Evolutionary conservation across 1,284 basidiomycete genomes (phyloP).

Genomic region (Paramarasmius palmivorus): DNA sequence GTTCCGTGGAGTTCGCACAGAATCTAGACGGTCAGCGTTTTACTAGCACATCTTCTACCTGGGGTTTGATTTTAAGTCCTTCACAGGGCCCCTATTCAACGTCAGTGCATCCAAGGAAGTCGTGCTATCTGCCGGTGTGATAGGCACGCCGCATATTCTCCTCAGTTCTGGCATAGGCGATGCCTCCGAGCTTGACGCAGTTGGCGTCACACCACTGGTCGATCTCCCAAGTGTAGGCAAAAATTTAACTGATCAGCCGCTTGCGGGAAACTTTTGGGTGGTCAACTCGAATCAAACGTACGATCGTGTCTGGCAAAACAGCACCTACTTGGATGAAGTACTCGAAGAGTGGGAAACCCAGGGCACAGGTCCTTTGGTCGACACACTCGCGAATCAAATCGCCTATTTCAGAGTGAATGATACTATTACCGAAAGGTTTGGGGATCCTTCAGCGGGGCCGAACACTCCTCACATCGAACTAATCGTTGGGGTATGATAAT

Average conservation of each 20-base stretch:
- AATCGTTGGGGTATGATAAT: not conserved
- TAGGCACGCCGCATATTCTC: slow-evolving; percentile 29
- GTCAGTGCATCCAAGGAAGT: slow-evolving; percentile 19
- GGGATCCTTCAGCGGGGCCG: slow-evolving; percentile 19
- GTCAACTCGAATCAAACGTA: slow-evolving; percentile 19
- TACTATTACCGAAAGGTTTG: slow-evolving; percentile 11
- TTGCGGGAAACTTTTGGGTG: slow-evolving; percentile 13
- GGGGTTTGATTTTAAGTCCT: slow-evolving; percentile 2
- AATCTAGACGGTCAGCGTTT: slow-evolving; percentile 2
- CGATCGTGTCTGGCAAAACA: slow-evolving; percentile 15
- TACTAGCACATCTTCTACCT: not conserved
- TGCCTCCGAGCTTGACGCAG: slow-evolving; percentile 18
- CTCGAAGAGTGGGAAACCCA: slow-evolving; percentile 13
- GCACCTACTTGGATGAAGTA: slow-evolving; percentile 6
- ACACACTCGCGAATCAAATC: slow-evolving; percentile 14
- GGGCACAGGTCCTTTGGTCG: slow-evolving; percentile 17
- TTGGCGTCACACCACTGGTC: slow-evolving; percentile 25
- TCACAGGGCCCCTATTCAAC: slow-evolving; percentile 22
- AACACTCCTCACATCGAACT: not conserved
- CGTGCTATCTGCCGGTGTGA: slow-evolving; percentile 23
- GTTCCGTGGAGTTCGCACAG: slow-evolving; percentile 16
- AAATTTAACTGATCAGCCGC: slow-evolving; percentile 34
- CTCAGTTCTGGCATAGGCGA: slow-evolving; percentile 34
- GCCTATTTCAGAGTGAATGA: slow-evolving; percentile 16
- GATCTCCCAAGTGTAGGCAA: slow-evolving; percentile 30